A percentile compares a stretch with the other conserved stretches of the same genome.
Evolutionary conservation across 345 rosid genomes (phyloP).

Genomic region (Cardamine resedifolia): DNA sequence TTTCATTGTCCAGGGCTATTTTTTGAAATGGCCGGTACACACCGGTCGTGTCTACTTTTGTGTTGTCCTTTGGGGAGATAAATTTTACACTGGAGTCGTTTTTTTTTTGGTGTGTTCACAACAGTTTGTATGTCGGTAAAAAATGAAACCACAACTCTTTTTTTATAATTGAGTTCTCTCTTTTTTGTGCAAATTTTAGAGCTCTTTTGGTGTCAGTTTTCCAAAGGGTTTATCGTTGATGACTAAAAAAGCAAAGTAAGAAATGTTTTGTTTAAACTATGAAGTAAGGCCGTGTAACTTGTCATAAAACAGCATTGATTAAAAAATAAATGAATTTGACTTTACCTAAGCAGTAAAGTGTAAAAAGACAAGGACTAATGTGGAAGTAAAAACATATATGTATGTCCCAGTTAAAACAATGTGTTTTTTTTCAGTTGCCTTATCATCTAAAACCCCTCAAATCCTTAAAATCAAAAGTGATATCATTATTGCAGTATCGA

Average conservation of each 20-base stretch:
- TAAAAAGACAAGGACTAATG: not conserved
- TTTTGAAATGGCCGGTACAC: not conserved
- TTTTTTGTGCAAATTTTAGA: not conserved
- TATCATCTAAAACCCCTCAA: conserved; percentile 27
- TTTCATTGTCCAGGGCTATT: conserved; percentile 19
- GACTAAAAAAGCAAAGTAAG: too few species aligned
- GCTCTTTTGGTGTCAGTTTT: not conserved
- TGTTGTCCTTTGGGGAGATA: conserved; percentile 11
- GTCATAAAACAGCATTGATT: not conserved
- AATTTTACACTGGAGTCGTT: not conserved
- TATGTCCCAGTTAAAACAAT: not conserved
- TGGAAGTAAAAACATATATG: not conserved
- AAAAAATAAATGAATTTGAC: not conserved
- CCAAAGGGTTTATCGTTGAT: not conserved
- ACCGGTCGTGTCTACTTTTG: conserved; percentile 9
- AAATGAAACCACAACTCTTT: conserved; percentile 9
- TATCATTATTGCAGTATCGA: not conserved
- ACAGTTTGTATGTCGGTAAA: conserved; percentile 24
- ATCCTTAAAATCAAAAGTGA: not conserved
- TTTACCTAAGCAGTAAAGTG: not conserved
- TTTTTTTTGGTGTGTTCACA: conserved; percentile 11
- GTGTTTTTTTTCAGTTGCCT: not conserved
- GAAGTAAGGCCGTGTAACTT: not conserved
- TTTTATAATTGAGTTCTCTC: not conserved
- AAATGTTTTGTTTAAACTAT: not conserved